These are phyloP conservation scores for Fusarium sp. DNA, from an alignment of 2,329 filamentous ascomycete genomes.

Conservation along the genomic window DNA sequence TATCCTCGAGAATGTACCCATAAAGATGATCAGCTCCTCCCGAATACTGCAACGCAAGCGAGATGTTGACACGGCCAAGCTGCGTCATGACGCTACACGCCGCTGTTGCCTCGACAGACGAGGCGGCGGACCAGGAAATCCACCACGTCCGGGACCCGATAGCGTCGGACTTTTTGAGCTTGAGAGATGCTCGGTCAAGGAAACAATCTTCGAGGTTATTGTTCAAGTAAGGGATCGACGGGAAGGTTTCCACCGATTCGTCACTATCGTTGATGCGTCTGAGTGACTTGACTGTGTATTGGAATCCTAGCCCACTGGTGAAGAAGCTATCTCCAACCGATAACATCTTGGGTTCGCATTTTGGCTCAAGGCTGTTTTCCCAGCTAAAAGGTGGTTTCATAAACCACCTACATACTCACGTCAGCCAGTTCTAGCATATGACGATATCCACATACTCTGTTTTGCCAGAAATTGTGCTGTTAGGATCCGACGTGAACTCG, in stretches of 20 bases:
- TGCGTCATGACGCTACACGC: slow-evolving; percentile 11
- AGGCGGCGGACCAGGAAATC: slow-evolving; percentile 14
- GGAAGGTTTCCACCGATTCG: neutral
- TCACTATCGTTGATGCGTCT: neutral
- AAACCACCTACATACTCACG: slow-evolving; percentile 12
- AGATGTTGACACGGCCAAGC: slow-evolving; percentile 9
- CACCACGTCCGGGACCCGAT: slow-evolving; percentile 4
- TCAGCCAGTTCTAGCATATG: neutral
- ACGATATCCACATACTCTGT: neutral
- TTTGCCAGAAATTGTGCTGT: neutral
- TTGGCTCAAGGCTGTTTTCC: slow-evolving; percentile 8
- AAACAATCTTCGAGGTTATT: slow-evolving; percentile 19
- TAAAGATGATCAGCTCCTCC: slow-evolving; percentile 10
- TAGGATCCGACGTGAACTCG: slow-evolving; percentile 17
- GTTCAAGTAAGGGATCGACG: slow-evolving; percentile 16
- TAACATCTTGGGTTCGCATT: slow-evolving; percentile 19
- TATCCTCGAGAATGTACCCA: slow-evolving; percentile 18
- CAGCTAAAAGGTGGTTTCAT: slow-evolving; percentile 27
- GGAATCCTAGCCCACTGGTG: slow-evolving; percentile 1
- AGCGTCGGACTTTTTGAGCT: slow-evolving; percentile 8
- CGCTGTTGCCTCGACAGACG: neutral
- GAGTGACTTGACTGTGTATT: slow-evolving; percentile 24
- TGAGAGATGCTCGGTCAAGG: neutral
- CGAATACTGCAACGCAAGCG: slow-evolving; percentile 14
- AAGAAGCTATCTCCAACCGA: slow-evolving; percentile 29